Evolutionary conservation across 83 land plant species (phyloP), one percentile per base, ranked within the genome.

Genomic region (Diphasiastrum complanatum): DNA sequence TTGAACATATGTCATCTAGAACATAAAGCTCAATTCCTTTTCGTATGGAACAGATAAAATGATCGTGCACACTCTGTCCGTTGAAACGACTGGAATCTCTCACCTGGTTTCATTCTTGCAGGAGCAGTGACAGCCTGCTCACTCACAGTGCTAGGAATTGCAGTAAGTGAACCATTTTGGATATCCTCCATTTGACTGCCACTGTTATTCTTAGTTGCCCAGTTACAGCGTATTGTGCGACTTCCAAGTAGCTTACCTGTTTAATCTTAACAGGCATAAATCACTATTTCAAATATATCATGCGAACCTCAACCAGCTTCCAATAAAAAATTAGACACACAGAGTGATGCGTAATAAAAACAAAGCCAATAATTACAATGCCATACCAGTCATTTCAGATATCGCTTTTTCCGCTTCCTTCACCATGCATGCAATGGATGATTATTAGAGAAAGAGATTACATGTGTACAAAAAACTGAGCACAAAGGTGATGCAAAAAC

Each of bases 331-430:
- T 29, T 33, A 34, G 19, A 4, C n/a, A 58, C 16, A 3, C 34
- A 18, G 34, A 1, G 1, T 29, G 8, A 24, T 30, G 67, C 36
- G 8, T 22, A 61, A 33, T 41, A 47, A 5, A 47, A 11, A 4
- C 41, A 64, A 34, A 41, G 10, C 24, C 48, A 26, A n/a, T 22
- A 16, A 47, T 36, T 18, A 33, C 2, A 25, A 10, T 57, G 22
- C 5, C 87, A 65, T 75, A 95, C 99, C 99, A 75, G 78, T 90
- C 68, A 86, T 78, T 63, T 95, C 95, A 65, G 77, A 84, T 12
- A 95, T 95, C 4, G 99, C 99, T 69, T 71, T 86, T 48, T 95
- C 95, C 18, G 99, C 99, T 69, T 95, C 99, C 93, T 93, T 83
- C 31, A 74, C 2, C 28, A 43, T 65, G 1, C 5, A 68, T 36